phyloP scores from a whole-genome alignment of 176 grass and related monocot genomes.

The Carex littledalei region DNA sequence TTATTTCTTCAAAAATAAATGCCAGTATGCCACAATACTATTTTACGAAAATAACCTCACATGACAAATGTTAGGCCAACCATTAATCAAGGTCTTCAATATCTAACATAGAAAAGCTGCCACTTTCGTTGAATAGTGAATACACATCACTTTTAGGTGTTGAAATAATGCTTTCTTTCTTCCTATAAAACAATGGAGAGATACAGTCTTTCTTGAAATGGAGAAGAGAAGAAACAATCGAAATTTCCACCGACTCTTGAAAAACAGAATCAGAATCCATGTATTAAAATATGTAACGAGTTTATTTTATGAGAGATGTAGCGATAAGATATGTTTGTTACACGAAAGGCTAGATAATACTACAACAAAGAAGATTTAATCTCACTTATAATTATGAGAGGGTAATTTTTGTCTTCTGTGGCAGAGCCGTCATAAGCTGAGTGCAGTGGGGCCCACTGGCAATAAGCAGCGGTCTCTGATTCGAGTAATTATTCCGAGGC shows the following conservation, averaged over 20 bases:
- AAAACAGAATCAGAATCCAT: background rate
- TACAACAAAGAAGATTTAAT: background rate
- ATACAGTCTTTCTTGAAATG: background rate
- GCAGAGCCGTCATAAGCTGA: background rate
- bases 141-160: background rate
- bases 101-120: background rate
- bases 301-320: background rate
- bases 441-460: background rate
- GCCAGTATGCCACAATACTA: background rate
- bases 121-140: background rate
- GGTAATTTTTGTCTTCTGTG: conserved; percentile 21
- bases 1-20: background rate
- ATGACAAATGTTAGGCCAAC: background rate
- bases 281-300: background rate
- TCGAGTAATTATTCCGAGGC: background rate
- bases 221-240: background rate
- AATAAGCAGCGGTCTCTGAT: background rate
- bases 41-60: background rate
- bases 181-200: background rate
- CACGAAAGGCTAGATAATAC: background rate
- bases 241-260: background rate
- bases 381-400: background rate
- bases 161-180: background rate
- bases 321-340: background rate
- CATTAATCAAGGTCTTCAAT: background rate